phyloP scores from a whole-genome alignment of 495 filamentous ascomycete species.

The Penicillium lividum region DNA sequence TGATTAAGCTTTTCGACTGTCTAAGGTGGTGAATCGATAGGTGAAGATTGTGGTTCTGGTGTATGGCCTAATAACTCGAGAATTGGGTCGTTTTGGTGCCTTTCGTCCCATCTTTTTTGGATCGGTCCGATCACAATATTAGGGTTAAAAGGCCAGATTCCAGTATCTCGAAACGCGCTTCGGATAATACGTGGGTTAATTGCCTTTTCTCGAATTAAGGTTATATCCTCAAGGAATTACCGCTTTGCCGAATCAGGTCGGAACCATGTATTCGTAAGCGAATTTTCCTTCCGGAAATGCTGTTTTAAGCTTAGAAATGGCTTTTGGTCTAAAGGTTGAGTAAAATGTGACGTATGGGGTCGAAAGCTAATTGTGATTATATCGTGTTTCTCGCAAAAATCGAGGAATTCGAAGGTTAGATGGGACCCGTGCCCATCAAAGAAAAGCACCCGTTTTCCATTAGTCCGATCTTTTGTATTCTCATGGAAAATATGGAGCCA shows the following conservation, averaged over 20 bases:
- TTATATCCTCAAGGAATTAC: not conserved
- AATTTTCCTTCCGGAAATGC: not conserved
- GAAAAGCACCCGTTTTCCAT: not conserved
- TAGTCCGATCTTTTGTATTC: not conserved
- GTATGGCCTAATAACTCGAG: not conserved
- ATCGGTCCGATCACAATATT: not conserved
- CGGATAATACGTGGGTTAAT: not conserved
- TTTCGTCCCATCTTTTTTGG: not conserved
- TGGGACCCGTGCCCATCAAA: not conserved
- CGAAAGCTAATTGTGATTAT: not conserved
- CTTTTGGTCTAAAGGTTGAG: conserved; percentile 1
- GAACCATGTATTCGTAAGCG: not conserved
- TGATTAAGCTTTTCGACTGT: not conserved
- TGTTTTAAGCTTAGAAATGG: not conserved
- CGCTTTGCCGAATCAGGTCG: not conserved
- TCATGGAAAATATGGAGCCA: not conserved
- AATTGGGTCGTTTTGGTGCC: not conserved
- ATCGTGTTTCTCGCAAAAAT: not conserved
- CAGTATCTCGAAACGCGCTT: not conserved
- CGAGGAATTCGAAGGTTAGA: not conserved
- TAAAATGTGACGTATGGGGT: not conserved
- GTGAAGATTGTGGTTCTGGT: not conserved
- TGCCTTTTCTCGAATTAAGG: not conserved
- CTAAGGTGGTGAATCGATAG: not conserved
- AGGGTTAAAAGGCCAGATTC: not conserved